Evolutionary conservation across 257 asterid genomes (phyloP).

Genomic region (Nicotiana benthamiana): DNA sequence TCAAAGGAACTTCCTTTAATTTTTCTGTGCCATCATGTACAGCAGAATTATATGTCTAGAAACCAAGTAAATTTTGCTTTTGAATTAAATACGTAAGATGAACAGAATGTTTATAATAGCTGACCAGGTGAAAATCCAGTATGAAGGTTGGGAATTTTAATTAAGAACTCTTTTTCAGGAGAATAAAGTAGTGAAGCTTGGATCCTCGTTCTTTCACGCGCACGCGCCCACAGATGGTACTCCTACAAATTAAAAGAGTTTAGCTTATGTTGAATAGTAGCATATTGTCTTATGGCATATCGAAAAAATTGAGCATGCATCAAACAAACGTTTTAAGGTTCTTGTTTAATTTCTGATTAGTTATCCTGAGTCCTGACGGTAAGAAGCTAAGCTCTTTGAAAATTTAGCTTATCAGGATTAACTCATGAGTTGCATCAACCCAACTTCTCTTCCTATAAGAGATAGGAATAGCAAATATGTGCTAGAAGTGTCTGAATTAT

Average conservation of each 20-base stretch:
- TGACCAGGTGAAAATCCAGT: background rate
- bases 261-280: background rate
- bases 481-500: background rate
- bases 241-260: background rate
- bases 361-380: background rate
- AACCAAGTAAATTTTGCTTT: background rate
- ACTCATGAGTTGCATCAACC: background rate
- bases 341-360: background rate
- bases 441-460: background rate
- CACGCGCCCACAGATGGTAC: background rate
- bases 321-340: background rate
- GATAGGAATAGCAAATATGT: background rate
- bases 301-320: background rate
- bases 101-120: background rate
- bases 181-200: background rate
- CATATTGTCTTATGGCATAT: background rate
- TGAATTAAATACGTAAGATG: background rate
- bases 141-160: background rate
- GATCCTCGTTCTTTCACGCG: background rate
- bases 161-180: background rate
- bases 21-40: background rate
- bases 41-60: background rate
- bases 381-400: background rate
- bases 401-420: background rate
- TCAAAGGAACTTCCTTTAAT: background rate